These are phyloP conservation scores for Pichia thaimueangensis DNA, from an alignment of 805 yeast species.

Conservation along the genomic window DNA sequence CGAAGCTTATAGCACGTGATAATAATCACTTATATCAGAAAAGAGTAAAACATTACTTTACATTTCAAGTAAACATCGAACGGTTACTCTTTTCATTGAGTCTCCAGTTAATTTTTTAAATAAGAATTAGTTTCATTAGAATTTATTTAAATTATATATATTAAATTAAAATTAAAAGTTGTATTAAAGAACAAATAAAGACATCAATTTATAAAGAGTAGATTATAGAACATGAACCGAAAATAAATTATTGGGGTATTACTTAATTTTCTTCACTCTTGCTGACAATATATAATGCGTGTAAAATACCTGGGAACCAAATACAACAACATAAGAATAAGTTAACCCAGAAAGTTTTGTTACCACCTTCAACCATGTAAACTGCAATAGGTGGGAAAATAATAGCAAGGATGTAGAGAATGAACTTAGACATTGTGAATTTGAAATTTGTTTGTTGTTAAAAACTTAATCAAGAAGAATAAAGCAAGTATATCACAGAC, in stretches of 20 bases:
- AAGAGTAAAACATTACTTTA: too few species aligned
- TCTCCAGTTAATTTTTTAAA: too few species aligned
- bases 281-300: conserved; percentile 57
- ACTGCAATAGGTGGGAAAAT: conserved; percentile 73
- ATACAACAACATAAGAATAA: conserved; percentile 51
- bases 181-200: neutral
- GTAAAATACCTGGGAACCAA: conserved; percentile 77
- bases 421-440: conserved; percentile 9
- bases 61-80: too few species aligned
- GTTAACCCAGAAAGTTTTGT: conserved; percentile 55
- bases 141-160: too few species aligned
- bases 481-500: too few species aligned
- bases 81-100: too few species aligned
- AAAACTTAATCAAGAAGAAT: too few species aligned
- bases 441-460: neutral
- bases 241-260: neutral
- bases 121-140: too few species aligned
- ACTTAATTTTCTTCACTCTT: conserved; percentile 7
- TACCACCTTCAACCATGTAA: conserved; percentile 55
- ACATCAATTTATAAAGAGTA: neutral
- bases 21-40: too few species aligned
- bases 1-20: too few species aligned
- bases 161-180: too few species aligned
- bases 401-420: conserved; percentile 31
- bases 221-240: too few species aligned